Evolutionary conservation across 495 filamentous ascomycete genomes (phyloP), one percentile per base, ranked within the genome.

Genomic region (Tuber microsphaerosporum): DNA sequence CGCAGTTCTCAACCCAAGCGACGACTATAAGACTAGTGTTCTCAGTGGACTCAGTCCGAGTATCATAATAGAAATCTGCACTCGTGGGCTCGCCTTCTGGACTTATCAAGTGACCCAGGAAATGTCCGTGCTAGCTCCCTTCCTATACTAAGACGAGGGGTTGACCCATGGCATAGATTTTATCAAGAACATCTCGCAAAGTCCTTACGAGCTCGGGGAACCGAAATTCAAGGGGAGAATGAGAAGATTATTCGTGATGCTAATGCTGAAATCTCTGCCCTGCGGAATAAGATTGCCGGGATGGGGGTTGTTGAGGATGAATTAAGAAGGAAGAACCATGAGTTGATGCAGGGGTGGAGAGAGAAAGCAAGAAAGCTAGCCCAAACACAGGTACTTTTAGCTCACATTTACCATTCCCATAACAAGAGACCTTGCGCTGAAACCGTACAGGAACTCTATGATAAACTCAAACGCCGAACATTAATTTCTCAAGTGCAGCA

Each of bases 1-100:
- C 31, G 90, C 91, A 1, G 87, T 90, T 70, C 87, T 99, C 45
- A 93, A 92, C 75, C 94, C 94, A 0, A 90, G 91, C 0, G 94
- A 97, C 82, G 95, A 97, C 76, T 97, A 97, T 86, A 97, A 97
- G 82, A 94, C 93, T 0, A 93, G 92, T 76, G 91, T 95, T 14
- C 85, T 99, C 20, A 93, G 92, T 83, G 95, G 95, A 0, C 84
- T 97, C 10, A 92, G 89, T 74, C 95, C 95, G 3, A 91, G 88
- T 61, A 88, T 37, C 34, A 37, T 37, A 37, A 37, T 37, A 37
- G 34, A 37, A 37, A 37, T 37, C 34, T 37, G 34, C 34, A 37
- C 34, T 37, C 34, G 34, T 37, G 34, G 34, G 34, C 34, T 37
- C 34, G 34, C 34, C 34, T 37, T 37, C 34, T 37, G 34, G 34